phyloP scores from a whole-genome alignment of 2,329 filamentous ascomycete species.

The Hansfordia pulvinata region DNA sequence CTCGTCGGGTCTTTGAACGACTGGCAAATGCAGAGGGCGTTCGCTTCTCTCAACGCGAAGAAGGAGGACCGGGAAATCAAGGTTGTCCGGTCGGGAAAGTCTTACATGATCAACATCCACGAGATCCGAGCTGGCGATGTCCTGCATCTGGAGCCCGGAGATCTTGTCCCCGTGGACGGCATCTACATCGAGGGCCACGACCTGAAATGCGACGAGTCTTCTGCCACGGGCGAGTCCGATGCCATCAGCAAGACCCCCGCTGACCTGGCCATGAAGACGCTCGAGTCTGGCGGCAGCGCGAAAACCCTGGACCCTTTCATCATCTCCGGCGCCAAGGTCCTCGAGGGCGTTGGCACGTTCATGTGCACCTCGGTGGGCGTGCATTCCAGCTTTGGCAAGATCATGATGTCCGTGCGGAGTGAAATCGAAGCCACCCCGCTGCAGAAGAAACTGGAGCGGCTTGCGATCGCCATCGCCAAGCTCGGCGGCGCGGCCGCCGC shows the following conservation, averaged over 20 bases:
- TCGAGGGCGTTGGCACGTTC: slow-evolving; percentile 39
- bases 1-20: slow-evolving; percentile 46
- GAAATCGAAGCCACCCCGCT: slow-evolving; percentile 38
- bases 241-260: slow-evolving; percentile 50
- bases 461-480: slow-evolving; percentile 37
- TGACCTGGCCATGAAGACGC: slow-evolving; percentile 41
- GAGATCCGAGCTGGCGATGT: slow-evolving; percentile 55
- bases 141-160: slow-evolving; percentile 52
- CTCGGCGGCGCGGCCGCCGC: slow-evolving; percentile 53
- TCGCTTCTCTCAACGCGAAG: slow-evolving; percentile 40
- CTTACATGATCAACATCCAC: slow-evolving; percentile 43
- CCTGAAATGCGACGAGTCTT: slow-evolving; percentile 57
- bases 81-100: slow-evolving; percentile 50
- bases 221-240: slow-evolving; percentile 57
- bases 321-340: slow-evolving; percentile 41
- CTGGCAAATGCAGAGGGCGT: slow-evolving; percentile 49
- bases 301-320: slow-evolving; percentile 49
- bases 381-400: slow-evolving; percentile 39
- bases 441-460: slow-evolving; percentile 35
- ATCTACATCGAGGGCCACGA: slow-evolving; percentile 50
- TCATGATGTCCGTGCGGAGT: slow-evolving; percentile 39
- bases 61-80: slow-evolving; percentile 51
- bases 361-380: slow-evolving; percentile 40
- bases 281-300: slow-evolving; percentile 35
- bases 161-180: slow-evolving; percentile 54